A percentile compares a stretch with the other conserved stretches of the same genome.
phyloP scores from a whole-genome alignment of 768 basidiomycete genomes.

The Auricularia sp. region DNA sequence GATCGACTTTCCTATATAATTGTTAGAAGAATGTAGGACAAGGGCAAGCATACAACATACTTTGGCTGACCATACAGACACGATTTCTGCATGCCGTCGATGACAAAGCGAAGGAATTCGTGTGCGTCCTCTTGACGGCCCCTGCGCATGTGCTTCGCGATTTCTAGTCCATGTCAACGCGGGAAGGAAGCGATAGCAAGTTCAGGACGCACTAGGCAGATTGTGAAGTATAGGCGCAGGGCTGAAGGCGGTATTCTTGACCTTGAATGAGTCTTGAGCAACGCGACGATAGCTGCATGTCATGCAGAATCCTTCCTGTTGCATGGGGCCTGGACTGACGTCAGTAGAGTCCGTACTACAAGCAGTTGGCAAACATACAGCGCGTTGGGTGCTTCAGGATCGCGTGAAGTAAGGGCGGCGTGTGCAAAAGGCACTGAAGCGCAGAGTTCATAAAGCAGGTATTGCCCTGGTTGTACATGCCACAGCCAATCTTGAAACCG shows the following conservation, averaged over 20 bases:
- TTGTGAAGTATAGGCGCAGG: constrained; percentile 59
- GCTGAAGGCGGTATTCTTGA: constrained; percentile 38
- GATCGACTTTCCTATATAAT: constrained; percentile 52
- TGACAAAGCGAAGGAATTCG: constrained; percentile 90
- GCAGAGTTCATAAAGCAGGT: constrained; percentile 96
- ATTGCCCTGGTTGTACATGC: constrained; percentile 80
- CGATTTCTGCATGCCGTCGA: constrained; percentile 83
- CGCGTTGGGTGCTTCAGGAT: constrained; percentile 35
- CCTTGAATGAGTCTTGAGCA: constrained; percentile 41
- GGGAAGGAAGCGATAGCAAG: neutral
- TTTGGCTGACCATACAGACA: constrained; percentile 62
- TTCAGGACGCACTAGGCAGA: constrained; percentile 48
- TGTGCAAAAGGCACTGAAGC: constrained; percentile 87
- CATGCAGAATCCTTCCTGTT: constrained; percentile 59
- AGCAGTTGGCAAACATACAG: neutral
- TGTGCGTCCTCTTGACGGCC: constrained; percentile 98
- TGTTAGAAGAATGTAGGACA: neutral
- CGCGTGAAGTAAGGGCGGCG: constrained; percentile 70
- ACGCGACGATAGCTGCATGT: constrained; percentile 56
- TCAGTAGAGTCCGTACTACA: neutral
- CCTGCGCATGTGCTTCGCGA: constrained; percentile 82
- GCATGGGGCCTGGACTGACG: constrained; percentile 28
- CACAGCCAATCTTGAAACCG: constrained; percentile 39
- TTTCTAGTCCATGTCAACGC: constrained; percentile 36
- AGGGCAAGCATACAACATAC: constrained; percentile 34